These are phyloP conservation scores for Ceratobasidium sp. DNA, from an alignment of 1,284 basidiomycete species.

Conservation along the genomic window DNA sequence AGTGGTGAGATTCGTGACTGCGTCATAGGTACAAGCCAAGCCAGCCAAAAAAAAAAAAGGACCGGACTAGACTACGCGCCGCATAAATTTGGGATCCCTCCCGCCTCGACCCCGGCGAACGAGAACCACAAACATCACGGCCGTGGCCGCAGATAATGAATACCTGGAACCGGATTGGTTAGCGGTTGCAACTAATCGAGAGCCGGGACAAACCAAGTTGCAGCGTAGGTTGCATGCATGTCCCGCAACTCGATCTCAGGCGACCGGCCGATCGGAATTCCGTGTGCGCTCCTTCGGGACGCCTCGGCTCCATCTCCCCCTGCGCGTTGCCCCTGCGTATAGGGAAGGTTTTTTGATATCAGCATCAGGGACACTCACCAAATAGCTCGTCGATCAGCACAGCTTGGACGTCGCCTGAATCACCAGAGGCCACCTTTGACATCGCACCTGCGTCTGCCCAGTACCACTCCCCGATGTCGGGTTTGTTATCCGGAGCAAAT, in stretches of 20 bases:
- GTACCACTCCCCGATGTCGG: constrained; percentile 88
- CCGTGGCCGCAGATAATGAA: constrained; percentile 60
- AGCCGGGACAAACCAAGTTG: constrained; percentile 81
- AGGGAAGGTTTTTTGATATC: constrained; percentile 6
- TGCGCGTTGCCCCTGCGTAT: constrained; percentile 56
- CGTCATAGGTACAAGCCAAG: constrained; percentile 30
- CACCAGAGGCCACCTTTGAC: constrained; percentile 83
- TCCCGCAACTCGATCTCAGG: constrained; percentile 92
- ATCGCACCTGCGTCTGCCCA: constrained; percentile 90
- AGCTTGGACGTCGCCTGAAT: constrained; percentile 77
- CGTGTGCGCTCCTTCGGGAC: constrained; percentile 72
- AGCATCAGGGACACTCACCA: constrained; percentile 63
- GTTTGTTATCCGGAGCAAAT: constrained; percentile 92
- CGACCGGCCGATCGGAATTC: constrained; percentile 87
- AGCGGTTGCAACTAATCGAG: background rate
- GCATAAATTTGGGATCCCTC: constrained; percentile 43
- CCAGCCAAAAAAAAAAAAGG: background rate
- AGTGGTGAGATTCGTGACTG: constrained; percentile 31
- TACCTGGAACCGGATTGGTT: constrained; percentile 55
- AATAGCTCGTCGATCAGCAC: constrained; percentile 90
- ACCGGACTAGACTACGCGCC: constrained; percentile 25
- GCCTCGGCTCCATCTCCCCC: constrained; percentile 85
- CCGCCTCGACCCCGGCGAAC: constrained; percentile 54
- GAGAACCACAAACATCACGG: constrained; percentile 60
- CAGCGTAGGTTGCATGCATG: constrained; percentile 94